Evolutionary conservation across 192 early-diverging fungal species (phyloP).

Genomic region (Mortierella claussenii): DNA sequence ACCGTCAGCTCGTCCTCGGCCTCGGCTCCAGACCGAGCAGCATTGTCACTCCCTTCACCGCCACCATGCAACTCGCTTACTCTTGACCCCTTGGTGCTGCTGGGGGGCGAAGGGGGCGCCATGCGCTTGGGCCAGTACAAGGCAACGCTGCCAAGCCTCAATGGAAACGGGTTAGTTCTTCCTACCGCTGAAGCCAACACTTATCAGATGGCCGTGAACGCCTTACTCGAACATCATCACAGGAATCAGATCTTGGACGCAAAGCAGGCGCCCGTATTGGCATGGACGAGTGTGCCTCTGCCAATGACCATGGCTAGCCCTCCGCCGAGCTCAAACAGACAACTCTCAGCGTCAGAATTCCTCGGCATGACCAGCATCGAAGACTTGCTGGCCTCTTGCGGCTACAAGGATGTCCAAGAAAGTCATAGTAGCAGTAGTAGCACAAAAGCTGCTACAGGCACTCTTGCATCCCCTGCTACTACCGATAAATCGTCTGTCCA

Average conservation of each 20-base stretch:
- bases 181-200: slow-evolving; percentile 18
- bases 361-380: slow-evolving; percentile 38
- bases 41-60: slow-evolving; percentile 18
- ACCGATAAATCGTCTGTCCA: slow-evolving; percentile 12
- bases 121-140: slow-evolving; percentile 13
- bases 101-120: background rate
- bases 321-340: slow-evolving; percentile 3
- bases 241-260: slow-evolving; percentile 18
- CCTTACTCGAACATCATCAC: slow-evolving; percentile 36
- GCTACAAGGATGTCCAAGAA: slow-evolving; percentile 10
- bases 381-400: slow-evolving; percentile 35
- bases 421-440: background rate
- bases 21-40: background rate
- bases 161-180: slow-evolving; percentile 14
- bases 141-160: slow-evolving; percentile 24
- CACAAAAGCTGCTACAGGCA: background rate
- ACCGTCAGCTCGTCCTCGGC: background rate
- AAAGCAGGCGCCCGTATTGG: slow-evolving; percentile 15
- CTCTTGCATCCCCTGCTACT: slow-evolving; percentile 11
- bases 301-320: slow-evolving; percentile 25
- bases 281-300: slow-evolving; percentile 15
- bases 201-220: slow-evolving; percentile 31
- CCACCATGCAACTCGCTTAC: slow-evolving; percentile 7
- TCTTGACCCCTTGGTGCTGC: slow-evolving; percentile 4
- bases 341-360: slow-evolving; percentile 26